A percentile compares a stretch with the other conserved stretches of the same genome.
Evolutionary conservation across 371 early-diverging fungal genomes (phyloP).

Genomic region (Nosema granulosis): DNA sequence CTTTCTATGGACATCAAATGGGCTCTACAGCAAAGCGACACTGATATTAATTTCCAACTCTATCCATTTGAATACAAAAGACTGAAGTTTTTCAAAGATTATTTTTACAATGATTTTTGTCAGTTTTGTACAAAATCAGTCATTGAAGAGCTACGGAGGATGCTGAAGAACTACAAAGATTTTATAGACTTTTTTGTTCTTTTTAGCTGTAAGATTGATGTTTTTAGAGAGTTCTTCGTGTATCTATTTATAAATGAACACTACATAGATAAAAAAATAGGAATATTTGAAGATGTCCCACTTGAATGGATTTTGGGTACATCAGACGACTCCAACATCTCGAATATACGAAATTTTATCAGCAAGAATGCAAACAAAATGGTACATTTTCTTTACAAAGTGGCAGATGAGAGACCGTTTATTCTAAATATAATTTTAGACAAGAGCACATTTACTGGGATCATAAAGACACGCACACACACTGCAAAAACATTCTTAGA

Average conservation of each 20-base stretch:
- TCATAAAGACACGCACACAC: not conserved
- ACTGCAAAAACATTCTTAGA: not conserved
- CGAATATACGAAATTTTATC: slow-evolving; percentile 23
- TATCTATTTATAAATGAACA: slow-evolving; percentile 26
- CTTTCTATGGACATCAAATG: slow-evolving; percentile 32
- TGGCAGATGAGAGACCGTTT: slow-evolving; percentile 43
- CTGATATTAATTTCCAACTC: slow-evolving; percentile 22
- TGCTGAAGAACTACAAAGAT: slow-evolving; percentile 23
- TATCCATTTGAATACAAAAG: slow-evolving; percentile 40
- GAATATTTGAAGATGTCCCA: slow-evolving; percentile 32
- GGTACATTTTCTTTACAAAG: slow-evolving; percentile 15
- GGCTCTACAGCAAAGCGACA: slow-evolving; percentile 20
- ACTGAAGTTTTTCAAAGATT: slow-evolving; percentile 33
- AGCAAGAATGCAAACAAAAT: slow-evolving; percentile 15
- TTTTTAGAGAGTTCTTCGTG: slow-evolving; percentile 44
- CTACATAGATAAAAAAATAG: slow-evolving; percentile 38
- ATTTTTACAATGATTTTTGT: slow-evolving; percentile 37
- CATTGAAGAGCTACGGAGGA: slow-evolving; percentile 19
- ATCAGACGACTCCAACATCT: slow-evolving; percentile 18
- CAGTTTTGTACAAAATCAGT: slow-evolving; percentile 28
- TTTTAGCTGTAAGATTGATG: slow-evolving; percentile 42
- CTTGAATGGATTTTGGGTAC: slow-evolving; percentile 46
- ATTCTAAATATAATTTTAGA: slow-evolving; percentile 27
- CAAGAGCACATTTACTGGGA: slow-evolving; percentile 29
- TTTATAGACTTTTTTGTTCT: slow-evolving; percentile 44